Base-by-base conservation (phyloP, 2,329 filamentous ascomycete species). In the Alternaria sp. region DNA sequence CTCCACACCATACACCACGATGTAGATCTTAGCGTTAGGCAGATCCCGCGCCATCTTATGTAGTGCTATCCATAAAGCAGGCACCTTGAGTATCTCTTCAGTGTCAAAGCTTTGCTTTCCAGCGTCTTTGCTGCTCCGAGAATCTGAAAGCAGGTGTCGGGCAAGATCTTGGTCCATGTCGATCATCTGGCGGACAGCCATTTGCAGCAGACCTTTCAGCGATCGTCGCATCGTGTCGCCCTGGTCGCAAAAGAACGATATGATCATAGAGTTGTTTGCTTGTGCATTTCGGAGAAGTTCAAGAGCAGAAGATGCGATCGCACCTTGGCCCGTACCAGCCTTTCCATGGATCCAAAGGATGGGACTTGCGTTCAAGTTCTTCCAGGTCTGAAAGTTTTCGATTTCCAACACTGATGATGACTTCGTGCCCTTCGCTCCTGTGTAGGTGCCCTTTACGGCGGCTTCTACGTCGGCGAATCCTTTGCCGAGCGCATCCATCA, bases 331-430 rank as follows among this genome's bases (percentile, higher is more conserved):
- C 12, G 62, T 70, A 13, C 68, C 68, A 11, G 70, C 67, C 51
- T 71, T 69, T 26, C 69, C 68, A 54, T 73, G 68, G n/a, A 72
- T 58, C 71, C 69, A 73, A 10, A 73, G 61, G 15, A 72, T n/a
- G 12, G 62, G 61, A 30, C 46, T 40, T 8, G 30, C 30, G 40
- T 59, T n/a, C 11, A 52, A 26, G 10, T 63, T 54, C 21, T 51
- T 66, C 71, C 67, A 72, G 9, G 49, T 59, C 47, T 61, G 63
- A 49, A 67, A 73, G 3, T 50, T 52, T 7, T 62, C 56, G 12
- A 64, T 54, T 36, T 69, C 66, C 4, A 67, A 9, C 8, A 73
- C 57, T 25, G 67, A 70, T 26, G 66, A 69, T 2, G 61, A 44
- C 17, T 67, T 59, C 17, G 46, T 60, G 6, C 45, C 58, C 52